Percentiles rank a stretch among this genome's conserved stretches.
Evolutionary conservation across 441 rosid genomes (phyloP).

Genomic region (Hypseocharis bilobata): DNA sequence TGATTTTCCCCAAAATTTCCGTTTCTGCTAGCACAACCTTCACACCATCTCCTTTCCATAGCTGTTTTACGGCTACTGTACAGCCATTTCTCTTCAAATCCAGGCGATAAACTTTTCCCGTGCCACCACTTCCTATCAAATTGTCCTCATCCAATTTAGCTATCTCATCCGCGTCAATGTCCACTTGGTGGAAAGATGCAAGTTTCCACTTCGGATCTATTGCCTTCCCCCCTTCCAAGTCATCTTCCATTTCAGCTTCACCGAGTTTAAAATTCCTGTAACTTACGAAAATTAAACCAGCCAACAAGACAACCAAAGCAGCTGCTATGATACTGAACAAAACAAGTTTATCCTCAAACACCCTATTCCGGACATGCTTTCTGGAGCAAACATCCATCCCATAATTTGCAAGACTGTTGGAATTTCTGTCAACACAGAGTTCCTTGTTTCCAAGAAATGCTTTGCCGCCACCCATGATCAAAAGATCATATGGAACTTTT

Average conservation of each 20-base stretch:
- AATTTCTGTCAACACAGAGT: conserved; percentile 44
- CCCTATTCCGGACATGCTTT: conserved; percentile 23
- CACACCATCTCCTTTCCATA: conserved; percentile 42
- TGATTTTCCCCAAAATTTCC: conserved; percentile 63
- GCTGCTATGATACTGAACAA: conserved; percentile 39
- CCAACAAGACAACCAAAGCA: conserved; percentile 31
- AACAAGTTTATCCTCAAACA: conserved; percentile 27
- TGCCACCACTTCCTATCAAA: conserved; percentile 69
- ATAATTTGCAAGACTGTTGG: conserved; percentile 21
- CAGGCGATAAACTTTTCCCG: conserved; percentile 71
- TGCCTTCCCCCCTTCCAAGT: conserved; percentile 28
- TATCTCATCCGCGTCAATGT: conserved; percentile 65
- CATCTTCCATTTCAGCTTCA: conserved; percentile 23
- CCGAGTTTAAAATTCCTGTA: conserved; percentile 38
- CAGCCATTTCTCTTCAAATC: conserved; percentile 53
- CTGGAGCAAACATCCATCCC: conserved; percentile 33
- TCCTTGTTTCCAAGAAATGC: conserved; percentile 52
- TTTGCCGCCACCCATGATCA: conserved; percentile 49
- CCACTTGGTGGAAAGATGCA: conserved; percentile 54
- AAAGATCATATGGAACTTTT: conserved; percentile 46
- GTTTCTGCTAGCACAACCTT: conserved; percentile 58
- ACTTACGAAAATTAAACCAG: conserved; percentile 38
- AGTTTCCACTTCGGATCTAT: conserved; percentile 45
- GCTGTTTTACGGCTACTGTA: conserved; percentile 69
- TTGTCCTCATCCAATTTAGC: conserved; percentile 48